phyloP scores from a whole-genome alignment of 257 asterid genomes.

The Cinchona pubescens region DNA sequence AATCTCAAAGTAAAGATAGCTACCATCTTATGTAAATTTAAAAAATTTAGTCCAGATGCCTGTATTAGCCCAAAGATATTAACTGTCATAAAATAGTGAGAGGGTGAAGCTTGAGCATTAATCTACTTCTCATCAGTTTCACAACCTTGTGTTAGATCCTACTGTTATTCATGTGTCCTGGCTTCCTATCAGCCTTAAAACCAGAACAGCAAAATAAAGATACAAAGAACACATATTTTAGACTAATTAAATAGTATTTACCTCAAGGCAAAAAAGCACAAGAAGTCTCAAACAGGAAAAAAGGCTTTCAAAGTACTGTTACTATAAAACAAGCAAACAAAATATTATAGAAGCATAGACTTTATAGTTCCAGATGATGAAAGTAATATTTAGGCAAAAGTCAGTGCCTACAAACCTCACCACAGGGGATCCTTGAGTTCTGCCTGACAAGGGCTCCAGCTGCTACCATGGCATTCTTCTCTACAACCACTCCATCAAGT shows the following conservation, averaged over 20 bases:
- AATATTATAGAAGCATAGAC: not conserved
- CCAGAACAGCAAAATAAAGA: not conserved
- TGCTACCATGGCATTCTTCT: conserved; percentile 96
- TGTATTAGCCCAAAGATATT: not conserved
- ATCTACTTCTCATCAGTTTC: not conserved
- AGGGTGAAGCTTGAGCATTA: not conserved
- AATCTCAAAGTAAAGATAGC: not conserved
- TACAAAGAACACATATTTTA: not conserved
- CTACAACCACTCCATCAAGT: conserved; percentile 93
- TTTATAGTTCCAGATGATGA: not conserved
- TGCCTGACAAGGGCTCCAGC: conserved; percentile 99
- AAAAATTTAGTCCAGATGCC: too few species aligned
- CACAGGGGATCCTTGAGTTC: conserved; percentile 75
- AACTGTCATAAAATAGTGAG: not conserved
- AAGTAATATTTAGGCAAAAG: not conserved
- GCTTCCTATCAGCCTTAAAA: not conserved
- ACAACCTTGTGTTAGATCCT: not conserved
- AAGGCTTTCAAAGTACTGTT: not conserved
- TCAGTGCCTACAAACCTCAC: conserved; percentile 60
- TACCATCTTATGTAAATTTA: not conserved
- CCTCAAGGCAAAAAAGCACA: not conserved
- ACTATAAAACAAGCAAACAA: not conserved
- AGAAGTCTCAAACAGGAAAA: not conserved
- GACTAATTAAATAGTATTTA: not conserved
- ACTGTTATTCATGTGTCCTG: not conserved